Base-by-base conservation (phyloP, 2,329 filamentous ascomycete genomes). In the Botryotinia globosa region DNA sequence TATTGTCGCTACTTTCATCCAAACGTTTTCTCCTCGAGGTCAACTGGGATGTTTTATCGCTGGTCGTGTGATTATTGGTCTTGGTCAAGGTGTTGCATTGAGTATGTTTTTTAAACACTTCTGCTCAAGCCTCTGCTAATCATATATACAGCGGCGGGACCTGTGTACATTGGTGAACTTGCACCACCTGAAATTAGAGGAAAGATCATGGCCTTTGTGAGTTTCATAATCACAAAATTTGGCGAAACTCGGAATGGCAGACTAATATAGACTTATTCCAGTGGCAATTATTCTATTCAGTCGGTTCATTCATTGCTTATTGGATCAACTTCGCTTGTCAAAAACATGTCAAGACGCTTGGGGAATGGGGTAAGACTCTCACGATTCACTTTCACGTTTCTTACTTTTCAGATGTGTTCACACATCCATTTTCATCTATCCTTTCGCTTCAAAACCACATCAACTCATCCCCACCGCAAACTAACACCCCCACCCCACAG, bases 81-180 rank as follows among this genome's bases (percentile, higher is more conserved):
- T 92, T 29, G 90, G 90, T 2, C 90, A 92, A 81, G 68, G 90
- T 75, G 85, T 92, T 79, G 90, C 90, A 69, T 79, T 91, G 76
- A 91, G 83, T 85, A 82, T 77, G 83, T 80, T 48, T 56, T n/a
- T 37, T 6, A 1, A 18, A 25, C 3, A 16, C 37, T 34, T n/a
- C 6, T 25, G 25, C n/a, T 22, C 8, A 62, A 44, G 4, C 42
- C 2, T 42, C 32, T 54, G 14, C 59, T 65, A 58, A 72, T 51
- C 6, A 16, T n/a, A 45, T 58, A 39, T 25, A 20, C 64, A 89
- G 88, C 90, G 45, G 85, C 90, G 69, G 90, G 90, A 2, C 89
- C 90, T 22, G 89, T 91, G 69, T 92, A 92, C 81, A 92, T 92
- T 74, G 89, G 90, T 74, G 90, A 92, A 80, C 82, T 92, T 64